Base-by-base conservation (phyloP, 805 yeast species). In the Saccharomycopsis babjevae region DNA sequence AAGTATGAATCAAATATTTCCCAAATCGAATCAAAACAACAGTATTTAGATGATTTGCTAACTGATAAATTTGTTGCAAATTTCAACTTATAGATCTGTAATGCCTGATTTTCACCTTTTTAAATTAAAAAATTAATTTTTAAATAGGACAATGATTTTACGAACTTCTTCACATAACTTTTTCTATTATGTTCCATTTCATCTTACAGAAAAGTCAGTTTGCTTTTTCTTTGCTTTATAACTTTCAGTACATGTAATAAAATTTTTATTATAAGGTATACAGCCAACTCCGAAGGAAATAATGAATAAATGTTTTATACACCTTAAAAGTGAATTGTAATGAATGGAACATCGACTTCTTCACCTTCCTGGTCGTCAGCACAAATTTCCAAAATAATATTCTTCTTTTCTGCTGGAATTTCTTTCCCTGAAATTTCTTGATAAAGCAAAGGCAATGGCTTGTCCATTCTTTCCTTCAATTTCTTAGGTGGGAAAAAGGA, bases 401-500 rank as follows among this genome's bases (percentile, higher is more conserved):
- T 85, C 73, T 84, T 84, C 61, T 83, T 85, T 70, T 88, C 90
- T 3, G 77, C 71, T 15, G 91, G 87, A 55, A 94, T 75, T 20
- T 88, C 89, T 71, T 88, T 88, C 77, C 90, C 90, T 59, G 96
- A 84, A 43, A 94, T 92, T n/a, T 81, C 75, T 71, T 89, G 90
- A 66, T 91, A 88, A 67, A 93, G 76, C 65, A 88, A 81, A 1
- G 96, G 84, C 61, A 93, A 77, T 59, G 80, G 79, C 79, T 89
- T 69, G 22, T 76, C 74, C 67, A 84, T 73, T 72, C 97, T 83
- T 63, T 90, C 97, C 71, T 87, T 83, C 60, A 87, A 76, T 75
- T 94, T 94, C 78, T 88, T 86, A 20, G 96, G 90, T 36, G 97
- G 97, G 80, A 86, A 88, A 79, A 94, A 94, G 3, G 92, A 86